Conservation (phyloP, 1,284 basidiomycete genomes). For the Leccinum brunneo-olivaceum region DNA sequence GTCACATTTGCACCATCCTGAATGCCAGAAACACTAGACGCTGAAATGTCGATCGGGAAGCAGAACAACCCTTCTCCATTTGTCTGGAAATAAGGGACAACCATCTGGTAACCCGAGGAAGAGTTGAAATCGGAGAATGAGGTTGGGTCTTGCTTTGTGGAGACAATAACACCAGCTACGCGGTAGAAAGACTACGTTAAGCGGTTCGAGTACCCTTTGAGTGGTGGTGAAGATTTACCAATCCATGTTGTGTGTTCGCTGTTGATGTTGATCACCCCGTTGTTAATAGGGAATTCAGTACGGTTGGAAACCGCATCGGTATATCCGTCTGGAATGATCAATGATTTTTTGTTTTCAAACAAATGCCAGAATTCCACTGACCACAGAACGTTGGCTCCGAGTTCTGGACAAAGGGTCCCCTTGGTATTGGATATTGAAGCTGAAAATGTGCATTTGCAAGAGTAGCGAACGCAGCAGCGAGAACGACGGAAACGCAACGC, state of each 20-base stretch:
- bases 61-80: slow-evolving; percentile 43
- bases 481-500: slow-evolving; percentile 30
- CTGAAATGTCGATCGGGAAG: slow-evolving; percentile 45
- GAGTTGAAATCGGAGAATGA: slow-evolving; percentile 49
- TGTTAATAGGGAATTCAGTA: slow-evolving; percentile 49
- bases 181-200: slow-evolving; percentile 4
- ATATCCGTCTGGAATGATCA: slow-evolving; percentile 38
- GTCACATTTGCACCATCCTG: slow-evolving; percentile 44
- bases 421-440: slow-evolving; percentile 50
- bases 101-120: slow-evolving; percentile 31
- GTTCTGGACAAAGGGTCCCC: slow-evolving; percentile 48
- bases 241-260: slow-evolving; percentile 37
- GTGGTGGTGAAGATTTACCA: slow-evolving; percentile 22
- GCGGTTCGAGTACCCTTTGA: background rate
- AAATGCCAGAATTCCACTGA: slow-evolving; percentile 21
- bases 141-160: slow-evolving; percentile 42
- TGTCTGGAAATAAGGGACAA: slow-evolving; percentile 39
- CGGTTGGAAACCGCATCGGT: slow-evolving; percentile 37
- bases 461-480: slow-evolving; percentile 30
- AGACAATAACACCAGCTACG: slow-evolving; percentile 37
- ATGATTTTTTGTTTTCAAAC: background rate
- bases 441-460: slow-evolving; percentile 53
- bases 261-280: slow-evolving; percentile 37
- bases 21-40: slow-evolving; percentile 39
- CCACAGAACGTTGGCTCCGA: slow-evolving; percentile 46